phyloP scores from a whole-genome alignment of 176 grass and related monocot genomes.

The Eleusine indica region DNA sequence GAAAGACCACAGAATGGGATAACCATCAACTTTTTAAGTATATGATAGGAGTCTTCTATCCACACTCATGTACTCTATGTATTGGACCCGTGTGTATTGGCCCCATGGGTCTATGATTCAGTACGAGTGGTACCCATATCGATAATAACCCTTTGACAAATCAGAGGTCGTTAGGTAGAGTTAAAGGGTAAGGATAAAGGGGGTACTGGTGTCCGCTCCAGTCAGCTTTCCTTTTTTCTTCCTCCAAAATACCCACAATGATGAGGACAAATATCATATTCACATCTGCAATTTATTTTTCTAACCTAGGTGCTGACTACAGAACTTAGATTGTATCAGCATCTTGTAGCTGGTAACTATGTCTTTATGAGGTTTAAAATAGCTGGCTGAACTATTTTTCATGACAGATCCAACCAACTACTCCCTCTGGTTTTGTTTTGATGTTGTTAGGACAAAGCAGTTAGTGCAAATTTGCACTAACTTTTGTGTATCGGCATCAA shows the following conservation, averaged over 20 bases:
- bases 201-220: neutral
- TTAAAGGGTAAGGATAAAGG: conserved; percentile 1
- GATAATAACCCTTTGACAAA: neutral
- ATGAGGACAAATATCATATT: neutral
- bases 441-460: too few relatives aligned
- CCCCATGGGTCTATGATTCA: neutral
- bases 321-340: neutral
- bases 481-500: too few relatives aligned
- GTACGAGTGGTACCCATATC: neutral
- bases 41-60: neutral
- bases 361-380: conserved; percentile 5
- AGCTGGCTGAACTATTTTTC: neutral
- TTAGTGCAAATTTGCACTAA: too few relatives aligned
- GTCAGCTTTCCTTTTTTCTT: neutral
- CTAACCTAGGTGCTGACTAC: neutral
- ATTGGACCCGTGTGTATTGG: neutral
- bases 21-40: neutral
- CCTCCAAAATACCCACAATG: neutral
- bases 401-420: neutral
- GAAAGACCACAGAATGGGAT: neutral
- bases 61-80: neutral
- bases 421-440: too few relatives aligned
- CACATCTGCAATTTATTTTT: conserved; percentile 3
- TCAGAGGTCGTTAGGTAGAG: neutral
- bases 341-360: conserved; percentile 8